These are phyloP conservation scores for Wallacemonas sp. DNA, from an alignment of 208 protist species.

Conservation along the genomic window DNA sequence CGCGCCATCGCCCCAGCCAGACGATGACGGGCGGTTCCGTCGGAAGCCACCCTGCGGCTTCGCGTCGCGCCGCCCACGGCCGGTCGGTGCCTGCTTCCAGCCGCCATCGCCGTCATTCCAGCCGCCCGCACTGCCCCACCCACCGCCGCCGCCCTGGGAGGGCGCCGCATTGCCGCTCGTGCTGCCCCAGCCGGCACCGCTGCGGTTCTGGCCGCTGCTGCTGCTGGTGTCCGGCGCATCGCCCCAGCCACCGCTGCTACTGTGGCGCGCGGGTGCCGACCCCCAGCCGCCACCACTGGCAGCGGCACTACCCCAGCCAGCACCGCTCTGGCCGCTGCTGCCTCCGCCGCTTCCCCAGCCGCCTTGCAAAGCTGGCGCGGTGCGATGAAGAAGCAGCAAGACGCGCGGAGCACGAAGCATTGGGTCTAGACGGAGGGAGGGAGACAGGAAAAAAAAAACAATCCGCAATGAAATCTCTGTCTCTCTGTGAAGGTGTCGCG, in stretches of 20 bases:
- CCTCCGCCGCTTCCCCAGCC: conserved; percentile 58
- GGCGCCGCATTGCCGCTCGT: background rate
- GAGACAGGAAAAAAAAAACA: background rate
- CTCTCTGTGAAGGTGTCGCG: background rate
- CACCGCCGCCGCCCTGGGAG: conserved; percentile 23
- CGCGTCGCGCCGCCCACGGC: background rate
- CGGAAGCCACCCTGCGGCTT: conserved; percentile 3
- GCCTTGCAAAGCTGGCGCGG: conserved; percentile 39
- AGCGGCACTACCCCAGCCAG: conserved; percentile 27
- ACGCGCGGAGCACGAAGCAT: conserved; percentile 15
- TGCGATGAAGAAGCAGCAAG: conserved; percentile 21
- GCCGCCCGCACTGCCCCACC: conserved; percentile 13
- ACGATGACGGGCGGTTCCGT: conserved; percentile 27
- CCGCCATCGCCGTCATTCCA: conserved; percentile 15
- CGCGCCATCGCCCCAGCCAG: conserved; percentile 26
- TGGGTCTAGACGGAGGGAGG: background rate
- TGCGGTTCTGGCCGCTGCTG: conserved; percentile 21
- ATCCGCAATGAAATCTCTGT: background rate
- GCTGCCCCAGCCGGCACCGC: conserved; percentile 25
- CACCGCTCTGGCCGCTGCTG: conserved; percentile 6
- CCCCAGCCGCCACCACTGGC: conserved; percentile 17
- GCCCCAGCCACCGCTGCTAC: conserved; percentile 33
- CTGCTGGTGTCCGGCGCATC: conserved; percentile 10
- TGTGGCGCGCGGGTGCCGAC: conserved; percentile 5
- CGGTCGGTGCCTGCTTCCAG: conserved; percentile 17